A percentile compares a stretch with the other conserved stretches of the same genome.
Conservation (phyloP, 192 early-diverging fungal species). For the Chytriomyces confervae region DNA sequence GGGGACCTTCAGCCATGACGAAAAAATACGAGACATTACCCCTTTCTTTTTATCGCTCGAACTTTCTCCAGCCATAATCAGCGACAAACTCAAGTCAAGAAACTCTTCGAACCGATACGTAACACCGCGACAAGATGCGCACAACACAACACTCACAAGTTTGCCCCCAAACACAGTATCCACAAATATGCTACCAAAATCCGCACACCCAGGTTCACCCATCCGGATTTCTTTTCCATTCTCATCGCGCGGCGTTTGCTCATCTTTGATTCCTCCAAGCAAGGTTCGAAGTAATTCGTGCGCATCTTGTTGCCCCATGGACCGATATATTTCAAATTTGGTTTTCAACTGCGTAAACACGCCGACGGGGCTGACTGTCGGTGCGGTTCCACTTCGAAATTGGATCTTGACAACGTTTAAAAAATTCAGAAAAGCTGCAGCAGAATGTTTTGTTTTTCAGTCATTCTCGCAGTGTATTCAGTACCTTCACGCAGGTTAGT, state of each 20-base stretch:
- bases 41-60: constrained; percentile 15
- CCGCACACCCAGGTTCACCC: neutral
- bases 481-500: neutral
- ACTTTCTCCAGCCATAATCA: constrained; percentile 35
- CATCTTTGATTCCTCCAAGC: constrained; percentile 65
- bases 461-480: neutral
- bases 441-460: neutral
- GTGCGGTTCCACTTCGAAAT: neutral
- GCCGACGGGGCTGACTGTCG: constrained; percentile 54
- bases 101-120: constrained; percentile 69
- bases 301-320: constrained; percentile 70
- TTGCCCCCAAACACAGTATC: constrained; percentile 73
- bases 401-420: constrained; percentile 24
- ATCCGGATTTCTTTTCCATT: constrained; percentile 7
- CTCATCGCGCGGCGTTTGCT: constrained; percentile 47
- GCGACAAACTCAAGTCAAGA: constrained; percentile 65
- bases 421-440: constrained; percentile 29
- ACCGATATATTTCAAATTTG: constrained; percentile 66
- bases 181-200: constrained; percentile 55
- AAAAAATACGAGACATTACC: constrained; percentile 20
- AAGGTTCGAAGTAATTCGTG: constrained; percentile 74
- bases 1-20: neutral
- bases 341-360: constrained; percentile 62
- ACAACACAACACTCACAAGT: constrained; percentile 70
- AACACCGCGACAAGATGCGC: constrained; percentile 63